phyloP scores from a whole-genome alignment of 179 eudicot genomes.

The Spergularia azorica region DNA sequence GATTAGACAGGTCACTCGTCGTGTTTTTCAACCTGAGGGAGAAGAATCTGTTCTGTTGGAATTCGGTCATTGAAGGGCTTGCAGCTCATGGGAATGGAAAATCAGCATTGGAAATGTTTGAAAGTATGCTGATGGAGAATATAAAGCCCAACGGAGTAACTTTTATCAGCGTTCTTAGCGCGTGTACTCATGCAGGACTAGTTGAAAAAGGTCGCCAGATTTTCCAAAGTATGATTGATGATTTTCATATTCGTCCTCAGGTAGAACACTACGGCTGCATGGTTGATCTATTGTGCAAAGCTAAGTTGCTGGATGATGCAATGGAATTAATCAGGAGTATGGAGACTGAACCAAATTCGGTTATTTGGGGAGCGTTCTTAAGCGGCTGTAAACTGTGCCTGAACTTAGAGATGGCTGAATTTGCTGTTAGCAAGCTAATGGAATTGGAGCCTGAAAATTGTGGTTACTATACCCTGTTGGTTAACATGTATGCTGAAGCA shows the following conservation, averaged over 20 bases:
- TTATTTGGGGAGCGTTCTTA: conserved; percentile 74
- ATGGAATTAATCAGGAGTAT: conserved; percentile 48
- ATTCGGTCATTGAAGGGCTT: conserved; percentile 70
- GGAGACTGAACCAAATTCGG: conserved; percentile 62
- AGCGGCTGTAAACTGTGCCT: conserved; percentile 64
- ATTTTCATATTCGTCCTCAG: conserved; percentile 51
- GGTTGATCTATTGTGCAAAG: conserved; percentile 72
- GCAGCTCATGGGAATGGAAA: conserved; percentile 62
- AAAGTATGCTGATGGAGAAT: conserved; percentile 47
- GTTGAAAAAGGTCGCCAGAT: conserved; percentile 57
- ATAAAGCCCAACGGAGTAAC: conserved; percentile 60
- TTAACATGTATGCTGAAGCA: conserved; percentile 65
- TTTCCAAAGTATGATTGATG: conserved; percentile 50
- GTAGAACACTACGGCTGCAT: conserved; percentile 80
- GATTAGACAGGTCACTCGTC: conserved; percentile 50
- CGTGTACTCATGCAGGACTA: conserved; percentile 70
- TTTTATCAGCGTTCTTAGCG: conserved; percentile 66
- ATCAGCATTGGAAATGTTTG: conserved; percentile 49
- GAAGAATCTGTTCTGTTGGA: conserved; percentile 74
- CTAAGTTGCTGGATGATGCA: conserved; percentile 63
- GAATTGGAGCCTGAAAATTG: conserved; percentile 66
- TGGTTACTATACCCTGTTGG: conserved; percentile 57
- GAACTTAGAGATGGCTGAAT: conserved; percentile 61
- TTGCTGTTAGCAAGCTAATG: conserved; percentile 51
- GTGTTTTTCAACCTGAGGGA: conserved; percentile 46